Base-by-base conservation (phyloP, 768 basidiomycete species). In the Leccinum uliginosum region DNA sequence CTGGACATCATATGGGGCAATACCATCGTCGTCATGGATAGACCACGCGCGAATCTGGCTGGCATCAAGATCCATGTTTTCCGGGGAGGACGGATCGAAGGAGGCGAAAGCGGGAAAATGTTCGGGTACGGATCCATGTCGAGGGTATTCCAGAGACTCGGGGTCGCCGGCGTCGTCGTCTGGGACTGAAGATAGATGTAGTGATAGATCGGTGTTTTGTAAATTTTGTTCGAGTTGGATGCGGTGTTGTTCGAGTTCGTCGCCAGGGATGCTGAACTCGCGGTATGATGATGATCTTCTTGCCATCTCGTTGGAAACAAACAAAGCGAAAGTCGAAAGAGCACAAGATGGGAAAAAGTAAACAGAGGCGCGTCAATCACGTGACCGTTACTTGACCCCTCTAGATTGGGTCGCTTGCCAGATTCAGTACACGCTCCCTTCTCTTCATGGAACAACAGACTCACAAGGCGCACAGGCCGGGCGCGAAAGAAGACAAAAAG, bases 391-490 rank as follows among this genome's bases (percentile, higher is more conserved):
- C 44, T 51, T 19, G 34, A 59, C 62, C 63, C 56, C 59, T 26
- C 56, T 4, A 12, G 6, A 14, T 1, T 0, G 58, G 67, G 67
- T 67, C 50, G 34, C 55, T 59, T 64, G 0, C 60, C 56, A 48
- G 45, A 67, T 65, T 47, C 46, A 50, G 48, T 48, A 50, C 51
- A 6, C 17, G 8, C 21, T 7, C 1, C 38, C 48, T 57, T 21
- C 9, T 15, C 12, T 30, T 4, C 57, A 89, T 89, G 88, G 87
- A 89, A 59, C 83, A 87, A 54, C 81, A 82, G 66, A 81, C 80
- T 27, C 92, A 96, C 73, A 95, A 95, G 71, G 76, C 87, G 0
- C 96, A 98, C 74, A 74, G 89, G 34, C 81, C 88, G 12, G 87
- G 91, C 14, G 72, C 70, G 46, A 91, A 91, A 64, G 82, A 81